Conservation (phyloP, 495 filamentous ascomycete species). For the Aspergillus kassunensis region DNA sequence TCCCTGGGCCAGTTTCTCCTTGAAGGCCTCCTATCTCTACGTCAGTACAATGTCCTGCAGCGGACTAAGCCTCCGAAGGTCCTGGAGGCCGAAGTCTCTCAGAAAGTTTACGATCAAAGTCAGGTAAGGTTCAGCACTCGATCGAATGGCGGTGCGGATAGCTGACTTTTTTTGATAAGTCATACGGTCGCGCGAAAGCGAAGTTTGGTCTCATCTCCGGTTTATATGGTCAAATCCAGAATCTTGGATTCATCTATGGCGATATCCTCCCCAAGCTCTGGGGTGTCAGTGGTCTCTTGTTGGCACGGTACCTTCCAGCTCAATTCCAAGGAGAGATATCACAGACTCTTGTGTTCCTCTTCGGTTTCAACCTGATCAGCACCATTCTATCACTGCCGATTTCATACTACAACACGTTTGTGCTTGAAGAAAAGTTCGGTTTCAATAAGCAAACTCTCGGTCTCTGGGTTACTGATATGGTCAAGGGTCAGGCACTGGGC, state of each 20-base stretch:
- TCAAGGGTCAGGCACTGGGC: conserved; percentile 83
- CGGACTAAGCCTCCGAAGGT: conserved; percentile 77
- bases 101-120: conserved; percentile 90
- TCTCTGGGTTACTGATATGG: conserved; percentile 84
- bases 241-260: conserved; percentile 80
- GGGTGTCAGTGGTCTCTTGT: conserved; percentile 69
- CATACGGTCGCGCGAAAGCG: conserved; percentile 92
- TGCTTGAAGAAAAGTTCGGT: conserved; percentile 93
- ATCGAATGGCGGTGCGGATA: neutral
- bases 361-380: conserved; percentile 77
- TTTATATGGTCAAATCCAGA: conserved; percentile 82
- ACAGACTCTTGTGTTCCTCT: conserved; percentile 88
- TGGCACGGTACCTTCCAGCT: conserved; percentile 67
- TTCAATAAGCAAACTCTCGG: conserved; percentile 96
- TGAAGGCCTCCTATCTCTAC: conserved; percentile 76
- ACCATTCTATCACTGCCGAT: conserved; percentile 74
- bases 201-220: conserved; percentile 76
- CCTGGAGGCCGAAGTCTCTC: conserved; percentile 76
- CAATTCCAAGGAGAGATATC: conserved; percentile 88
- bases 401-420: conserved; percentile 88
- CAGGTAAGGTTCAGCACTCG: conserved; percentile 50
- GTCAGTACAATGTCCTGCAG: conserved; percentile 82
- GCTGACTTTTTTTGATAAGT: conserved; percentile 40
- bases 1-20: conserved; percentile 83
- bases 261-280: conserved; percentile 89